Conservation (phyloP, 2,329 filamentous ascomycete species). For the Fusarium incarnatum region DNA sequence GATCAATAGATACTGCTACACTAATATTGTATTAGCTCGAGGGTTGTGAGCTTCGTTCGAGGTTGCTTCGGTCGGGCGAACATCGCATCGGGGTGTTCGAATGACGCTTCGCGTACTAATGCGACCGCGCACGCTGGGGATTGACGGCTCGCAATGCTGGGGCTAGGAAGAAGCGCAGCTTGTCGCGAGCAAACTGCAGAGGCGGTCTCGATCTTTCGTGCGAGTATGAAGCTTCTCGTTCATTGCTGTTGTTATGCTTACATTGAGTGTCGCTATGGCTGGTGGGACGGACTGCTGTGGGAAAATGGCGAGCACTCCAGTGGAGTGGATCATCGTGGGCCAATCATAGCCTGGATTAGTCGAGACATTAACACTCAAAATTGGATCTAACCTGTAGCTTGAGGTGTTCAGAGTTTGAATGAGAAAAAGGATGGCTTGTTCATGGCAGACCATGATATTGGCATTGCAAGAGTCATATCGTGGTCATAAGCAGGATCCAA, state of each 20-base stretch:
- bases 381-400: background rate
- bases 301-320: background rate
- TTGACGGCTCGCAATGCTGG: accelerated
- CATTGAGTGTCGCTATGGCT: background rate
- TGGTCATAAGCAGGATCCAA: too few relatives aligned
- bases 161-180: background rate
- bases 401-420: background rate
- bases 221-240: background rate
- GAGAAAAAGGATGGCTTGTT: background rate
- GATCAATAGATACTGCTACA: background rate
- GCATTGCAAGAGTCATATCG: too few relatives aligned
- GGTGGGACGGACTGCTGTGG: too few relatives aligned
- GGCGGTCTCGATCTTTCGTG: too few relatives aligned
- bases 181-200: too few relatives aligned
- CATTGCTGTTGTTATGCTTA: background rate
- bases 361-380: accelerated
- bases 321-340: background rate
- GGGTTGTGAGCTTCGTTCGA: background rate
- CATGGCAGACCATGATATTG: too few relatives aligned
- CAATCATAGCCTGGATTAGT: background rate
- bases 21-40: background rate
- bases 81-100: background rate
- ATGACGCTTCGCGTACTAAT: background rate
- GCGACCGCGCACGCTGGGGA: background rate
- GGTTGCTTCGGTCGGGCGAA: background rate